Percentiles rank a stretch among this genome's conserved stretches.
Evolutionary conservation across 2,329 filamentous ascomycete genomes (phyloP).

Genomic region (Xylariaceae sp.): DNA sequence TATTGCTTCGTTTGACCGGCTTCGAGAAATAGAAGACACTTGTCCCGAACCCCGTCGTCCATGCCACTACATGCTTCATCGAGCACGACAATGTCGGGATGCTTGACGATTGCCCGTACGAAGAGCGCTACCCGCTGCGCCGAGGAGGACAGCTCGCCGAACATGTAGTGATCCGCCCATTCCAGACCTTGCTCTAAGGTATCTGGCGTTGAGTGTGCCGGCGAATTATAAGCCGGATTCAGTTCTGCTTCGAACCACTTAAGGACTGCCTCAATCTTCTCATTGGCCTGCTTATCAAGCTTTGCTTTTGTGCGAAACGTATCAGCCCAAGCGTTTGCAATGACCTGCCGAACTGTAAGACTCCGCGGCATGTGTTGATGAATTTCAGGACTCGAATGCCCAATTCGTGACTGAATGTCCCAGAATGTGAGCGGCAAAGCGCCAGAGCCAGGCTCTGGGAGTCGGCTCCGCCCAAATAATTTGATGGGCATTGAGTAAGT

Average conservation of each 20-base stretch:
- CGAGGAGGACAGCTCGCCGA: conserved; percentile 73
- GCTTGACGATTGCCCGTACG: conserved; percentile 74
- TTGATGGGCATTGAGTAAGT: conserved; percentile 84
- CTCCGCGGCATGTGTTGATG: conserved; percentile 85
- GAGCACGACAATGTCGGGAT: conserved; percentile 75
- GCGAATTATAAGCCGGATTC: conserved; percentile 46
- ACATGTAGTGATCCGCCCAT: conserved; percentile 66
- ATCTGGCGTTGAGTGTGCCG: conserved; percentile 13
- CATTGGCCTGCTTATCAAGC: conserved; percentile 53
- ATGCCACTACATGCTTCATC: conserved; percentile 89
- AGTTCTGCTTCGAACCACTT: conserved; percentile 76
- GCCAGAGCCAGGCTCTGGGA: conserved; percentile 66
- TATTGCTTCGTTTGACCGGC: conserved; percentile 53
- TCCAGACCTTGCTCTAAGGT: conserved; percentile 30
- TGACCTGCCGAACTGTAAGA: conserved; percentile 66
- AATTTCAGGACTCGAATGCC: conserved; percentile 90
- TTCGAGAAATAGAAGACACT: conserved; percentile 77
- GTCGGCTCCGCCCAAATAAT: conserved; percentile 76
- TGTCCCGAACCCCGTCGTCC: conserved; percentile 76
- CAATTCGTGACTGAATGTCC: conserved; percentile 84
- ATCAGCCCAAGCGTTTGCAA: conserved; percentile 88
- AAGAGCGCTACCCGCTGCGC: conserved; percentile 84
- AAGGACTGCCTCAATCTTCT: conserved; percentile 65
- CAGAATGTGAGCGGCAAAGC: conserved; percentile 79
- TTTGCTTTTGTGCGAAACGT: conserved; percentile 72